Base-by-base conservation (phyloP, 768 basidiomycete genomes). In the Trametes villosa region DNA sequence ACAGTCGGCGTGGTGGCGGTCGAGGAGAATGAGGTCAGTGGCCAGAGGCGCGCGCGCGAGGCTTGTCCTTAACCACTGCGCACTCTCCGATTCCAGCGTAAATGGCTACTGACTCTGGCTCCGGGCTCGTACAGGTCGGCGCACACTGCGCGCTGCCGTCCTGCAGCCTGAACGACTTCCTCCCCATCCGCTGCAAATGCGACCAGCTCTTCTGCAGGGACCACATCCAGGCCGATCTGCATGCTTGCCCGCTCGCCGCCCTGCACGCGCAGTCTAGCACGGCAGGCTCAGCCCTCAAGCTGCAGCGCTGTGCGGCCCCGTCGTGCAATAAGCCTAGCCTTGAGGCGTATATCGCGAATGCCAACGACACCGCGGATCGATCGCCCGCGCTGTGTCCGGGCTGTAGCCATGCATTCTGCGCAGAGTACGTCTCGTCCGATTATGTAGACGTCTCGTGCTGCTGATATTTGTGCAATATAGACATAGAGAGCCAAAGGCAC, bases 111-210 rank as follows among this genome's bases (percentile, higher is more conserved):
- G 29, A 22, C 50, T 26, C 50, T 18, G 50, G 38, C 27, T 11
- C 52, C 40, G 22, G 26, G 33, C 31, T 53, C 26, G 55, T 49
- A 18, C 31, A 41, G 15, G 27, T 91, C 60, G 92, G 92, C 55
- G 76, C 80, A 45, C 86, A 83, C 64, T 94, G 92, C 70, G 76
- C 86, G n/a, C 63, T 83, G 49, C 50, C 77, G 9, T 73, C 79
- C 17, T 94, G 92, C 78, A 78, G 81, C 53, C 64, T 78, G 34
- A 75, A 87, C 65, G 91, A 93, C 74, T 89, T 93, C 62, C 80
- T 94, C 0, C 92, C 92, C n/a, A 86, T 91, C 59, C 72, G 74
- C 50, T 94, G 92, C 69, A 67, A 67, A 29, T 94, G 92, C 74
- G 68, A 77, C 45, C 70, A 70, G 34, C 71, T 77, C 58, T 92